These are phyloP conservation scores for Flaveria bidentis DNA, from an alignment of 129 eudicot genomes.

Conservation along the genomic window DNA sequence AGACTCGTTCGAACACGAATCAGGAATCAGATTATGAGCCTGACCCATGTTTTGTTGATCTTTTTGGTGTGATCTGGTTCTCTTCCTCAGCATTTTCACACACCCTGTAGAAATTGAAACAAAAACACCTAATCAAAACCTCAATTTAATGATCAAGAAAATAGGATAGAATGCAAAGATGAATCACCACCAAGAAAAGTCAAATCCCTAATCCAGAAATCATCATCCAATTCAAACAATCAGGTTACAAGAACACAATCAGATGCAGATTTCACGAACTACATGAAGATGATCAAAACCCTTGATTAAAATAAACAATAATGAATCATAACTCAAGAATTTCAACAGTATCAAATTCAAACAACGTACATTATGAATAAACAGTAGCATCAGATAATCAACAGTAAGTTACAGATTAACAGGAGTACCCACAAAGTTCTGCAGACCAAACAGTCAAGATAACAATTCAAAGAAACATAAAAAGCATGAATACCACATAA, in stretches of 20 bases:
- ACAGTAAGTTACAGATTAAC: slow-evolving; percentile 16
- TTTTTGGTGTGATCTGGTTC: slow-evolving; percentile 81
- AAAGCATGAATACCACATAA: too few relatives aligned
- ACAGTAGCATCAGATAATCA: slow-evolving; percentile 23
- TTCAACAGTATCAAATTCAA: background rate
- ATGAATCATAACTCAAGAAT: slow-evolving; percentile 20
- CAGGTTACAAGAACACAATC: slow-evolving; percentile 19
- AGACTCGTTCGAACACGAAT: slow-evolving; percentile 45
- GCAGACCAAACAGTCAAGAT: slow-evolving; percentile 27
- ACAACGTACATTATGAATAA: slow-evolving; percentile 20
- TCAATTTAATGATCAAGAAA: slow-evolving; percentile 8
- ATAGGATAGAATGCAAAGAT: slow-evolving; percentile 17
- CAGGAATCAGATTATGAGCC: slow-evolving; percentile 52
- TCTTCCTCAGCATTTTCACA: slow-evolving; percentile 81
- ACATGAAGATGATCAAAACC: slow-evolving; percentile 14
- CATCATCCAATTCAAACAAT: slow-evolving; percentile 22
- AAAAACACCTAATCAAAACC: background rate
- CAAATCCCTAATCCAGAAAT: slow-evolving; percentile 32
- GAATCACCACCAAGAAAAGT: background rate
- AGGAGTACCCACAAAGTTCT: slow-evolving; percentile 13
- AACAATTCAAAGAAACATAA: background rate
- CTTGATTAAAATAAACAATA: slow-evolving; percentile 16
- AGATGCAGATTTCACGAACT: slow-evolving; percentile 19
- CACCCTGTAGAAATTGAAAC: slow-evolving; percentile 23
- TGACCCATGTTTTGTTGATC: slow-evolving; percentile 60